These are phyloP conservation scores for Yamadazyma buinensis DNA, from an alignment of 1,139 yeast species.

Conservation along the genomic window DNA sequence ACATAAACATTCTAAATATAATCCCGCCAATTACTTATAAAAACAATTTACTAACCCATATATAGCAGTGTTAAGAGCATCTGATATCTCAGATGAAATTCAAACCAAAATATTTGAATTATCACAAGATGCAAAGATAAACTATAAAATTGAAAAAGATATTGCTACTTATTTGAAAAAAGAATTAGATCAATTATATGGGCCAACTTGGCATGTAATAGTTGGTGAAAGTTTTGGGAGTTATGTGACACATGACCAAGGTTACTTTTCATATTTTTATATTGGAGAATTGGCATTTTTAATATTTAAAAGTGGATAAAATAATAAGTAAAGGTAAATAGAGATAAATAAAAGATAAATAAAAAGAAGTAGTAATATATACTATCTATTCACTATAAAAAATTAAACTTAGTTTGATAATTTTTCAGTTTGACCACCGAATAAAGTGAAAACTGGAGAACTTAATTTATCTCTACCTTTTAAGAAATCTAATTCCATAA, in stretches of 20 bases:
- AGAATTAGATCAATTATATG: constrained; percentile 57
- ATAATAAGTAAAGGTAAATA: too few relatives aligned
- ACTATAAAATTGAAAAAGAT: constrained; percentile 59
- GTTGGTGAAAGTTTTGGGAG: constrained; percentile 94
- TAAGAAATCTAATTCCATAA: constrained; percentile 91
- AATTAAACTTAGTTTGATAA: constrained; percentile 8
- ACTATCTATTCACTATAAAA: constrained; percentile 6
- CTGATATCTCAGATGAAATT: constrained; percentile 53
- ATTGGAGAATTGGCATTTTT: constrained; percentile 78
- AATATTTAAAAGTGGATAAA: constrained; percentile 68
- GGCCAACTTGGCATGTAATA: constrained; percentile 92
- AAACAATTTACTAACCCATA: too few relatives aligned
- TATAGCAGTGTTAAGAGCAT: constrained; percentile 43
- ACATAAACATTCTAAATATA: too few relatives aligned
- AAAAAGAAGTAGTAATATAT: neutral
- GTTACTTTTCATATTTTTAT: constrained; percentile 80
- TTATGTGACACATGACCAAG: constrained; percentile 87
- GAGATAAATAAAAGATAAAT: neutral
- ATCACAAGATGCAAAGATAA: constrained; percentile 44
- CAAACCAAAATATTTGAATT: constrained; percentile 58
- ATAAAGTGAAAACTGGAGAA: constrained; percentile 82
- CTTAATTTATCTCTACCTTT: constrained; percentile 87
- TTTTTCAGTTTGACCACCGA: constrained; percentile 74
- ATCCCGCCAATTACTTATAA: too few relatives aligned
- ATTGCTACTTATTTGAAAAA: constrained; percentile 80